Evolutionary conservation across 257 asterid species (phyloP).

Genomic region (Solanum neorickii): DNA sequence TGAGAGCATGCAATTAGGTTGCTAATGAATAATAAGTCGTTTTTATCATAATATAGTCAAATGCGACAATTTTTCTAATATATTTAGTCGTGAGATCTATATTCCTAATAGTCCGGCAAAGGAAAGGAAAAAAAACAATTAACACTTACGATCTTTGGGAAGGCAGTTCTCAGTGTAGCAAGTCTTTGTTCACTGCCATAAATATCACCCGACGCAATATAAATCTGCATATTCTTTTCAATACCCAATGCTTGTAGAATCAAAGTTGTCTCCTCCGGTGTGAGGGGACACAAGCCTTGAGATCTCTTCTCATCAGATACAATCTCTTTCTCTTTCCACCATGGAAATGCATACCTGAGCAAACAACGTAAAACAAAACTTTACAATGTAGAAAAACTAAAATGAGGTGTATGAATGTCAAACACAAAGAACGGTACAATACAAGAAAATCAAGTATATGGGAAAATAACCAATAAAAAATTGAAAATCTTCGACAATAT

Average conservation of each 20-base stretch:
- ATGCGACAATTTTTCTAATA: not conserved
- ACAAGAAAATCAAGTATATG: not conserved
- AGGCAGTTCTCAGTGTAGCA: constrained; percentile 51
- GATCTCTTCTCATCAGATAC: constrained; percentile 68
- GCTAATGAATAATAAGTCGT: not conserved
- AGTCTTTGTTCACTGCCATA: constrained; percentile 74
- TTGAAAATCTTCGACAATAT: not conserved
- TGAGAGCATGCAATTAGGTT: not conserved
- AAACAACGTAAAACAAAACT: not conserved
- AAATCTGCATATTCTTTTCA: constrained; percentile 52
- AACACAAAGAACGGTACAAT: not conserved
- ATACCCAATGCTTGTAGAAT: constrained; percentile 68
- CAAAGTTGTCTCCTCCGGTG: constrained; percentile 81
- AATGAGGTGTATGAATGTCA: not conserved
- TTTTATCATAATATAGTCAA: not conserved
- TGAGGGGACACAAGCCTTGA: constrained; percentile 83
- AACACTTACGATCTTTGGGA: constrained; percentile 69
- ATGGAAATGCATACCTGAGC: constrained; percentile 76
- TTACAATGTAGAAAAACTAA: not conserved
- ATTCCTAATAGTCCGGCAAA: not conserved
- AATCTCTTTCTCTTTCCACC: constrained; percentile 96
- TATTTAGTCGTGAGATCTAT: not conserved
- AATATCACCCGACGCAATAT: constrained; percentile 88
- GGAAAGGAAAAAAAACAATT: not conserved
- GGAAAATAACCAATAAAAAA: not conserved